Base-by-base conservation (phyloP, 495 filamentous ascomycete species). In the Aspergillus sparsus region DNA sequence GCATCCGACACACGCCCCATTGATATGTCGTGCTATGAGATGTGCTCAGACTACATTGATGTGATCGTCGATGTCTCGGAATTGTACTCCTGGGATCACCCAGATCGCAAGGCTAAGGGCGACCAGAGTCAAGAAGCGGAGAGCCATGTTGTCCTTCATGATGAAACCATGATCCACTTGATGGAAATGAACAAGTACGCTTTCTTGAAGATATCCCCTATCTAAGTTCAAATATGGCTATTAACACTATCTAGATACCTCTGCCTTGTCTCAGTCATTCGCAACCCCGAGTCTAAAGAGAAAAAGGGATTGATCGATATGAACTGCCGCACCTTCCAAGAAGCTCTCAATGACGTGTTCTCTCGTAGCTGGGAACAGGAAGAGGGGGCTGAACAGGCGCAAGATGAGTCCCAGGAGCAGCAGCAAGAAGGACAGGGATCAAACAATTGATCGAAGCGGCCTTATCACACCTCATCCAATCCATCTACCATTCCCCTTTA, bases 31-130 rank as follows among this genome's bases (percentile, higher is more conserved):
- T 89, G 88, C 70, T 98, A 98, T 71, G 94, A 97, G 77, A 94
- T 98, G 65, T 98, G 95, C 71, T 94, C 90, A 31, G 94, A 98
- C 69, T 98, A 92, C 68, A 96, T 98, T 57, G 93, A 98, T 71
- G 91, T 96, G 46, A 93, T 98, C 57, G 93, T 98, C 51, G 94
- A 98, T 71, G 85, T 98, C 34, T 93, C 89, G 12, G 92, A 97
- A 70, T 87, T 98, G 15, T 98, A 97, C 66, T 93, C 92, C 6
- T 97, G 82, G 62, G 81, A 84, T 21, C 72, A 77, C 11, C 80
- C 87, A 1, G 83, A 85, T 60, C 82, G 81, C 6, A 79, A 83
- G 50, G 76, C 83, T 0, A 87, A 84, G 71, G 77, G 82, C 6
- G 83, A 86, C 49, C 84, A 83, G 62, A 77, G 89, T n/a, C 84